phyloP scores from a whole-genome alignment of 2,329 filamentous ascomycete genomes.

The Ramichloridium luteum region DNA sequence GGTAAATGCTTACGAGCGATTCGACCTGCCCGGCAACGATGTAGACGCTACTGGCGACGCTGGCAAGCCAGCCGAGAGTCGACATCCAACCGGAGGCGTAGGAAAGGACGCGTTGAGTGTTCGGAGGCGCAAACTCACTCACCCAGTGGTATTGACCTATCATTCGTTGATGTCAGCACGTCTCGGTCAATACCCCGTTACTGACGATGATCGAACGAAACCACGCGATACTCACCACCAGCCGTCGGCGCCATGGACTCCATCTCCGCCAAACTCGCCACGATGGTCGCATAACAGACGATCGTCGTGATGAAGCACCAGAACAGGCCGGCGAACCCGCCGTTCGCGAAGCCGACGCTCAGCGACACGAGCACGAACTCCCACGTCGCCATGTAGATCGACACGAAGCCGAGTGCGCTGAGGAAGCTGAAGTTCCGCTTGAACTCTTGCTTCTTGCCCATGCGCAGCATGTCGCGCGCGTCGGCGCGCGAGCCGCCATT shows the following conservation, averaged over 20 bases:
- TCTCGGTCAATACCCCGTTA: too few relatives aligned
- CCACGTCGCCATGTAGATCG: slow-evolving; percentile 20
- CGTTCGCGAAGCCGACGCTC: slow-evolving; percentile 21
- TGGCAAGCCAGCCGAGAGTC: slow-evolving; percentile 17
- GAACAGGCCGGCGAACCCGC: slow-evolving; percentile 23
- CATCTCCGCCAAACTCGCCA: slow-evolving; percentile 23
- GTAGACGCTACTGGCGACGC: slow-evolving; percentile 24
- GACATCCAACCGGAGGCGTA: slow-evolving; percentile 12
- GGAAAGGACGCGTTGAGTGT: slow-evolving; percentile 19
- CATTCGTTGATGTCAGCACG: not conserved
- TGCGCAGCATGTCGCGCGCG: slow-evolving; percentile 22
- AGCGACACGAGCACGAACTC: slow-evolving; percentile 23
- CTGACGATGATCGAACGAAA: too few relatives aligned
- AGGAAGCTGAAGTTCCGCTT: slow-evolving; percentile 21
- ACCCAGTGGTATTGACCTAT: slow-evolving; percentile 20
- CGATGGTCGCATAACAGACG: slow-evolving; percentile 18
- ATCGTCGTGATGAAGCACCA: slow-evolving; percentile 23
- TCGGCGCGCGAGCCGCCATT: too few relatives aligned
- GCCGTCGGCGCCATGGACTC: slow-evolving; percentile 24
- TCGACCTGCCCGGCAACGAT: slow-evolving; percentile 27
- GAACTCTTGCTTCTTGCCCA: slow-evolving; percentile 21
- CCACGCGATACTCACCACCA: slow-evolving; percentile 22
- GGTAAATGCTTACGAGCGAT: slow-evolving; percentile 25
- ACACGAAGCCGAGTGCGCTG: slow-evolving; percentile 21
- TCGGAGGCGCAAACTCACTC: slow-evolving; percentile 23